Percentiles rank a stretch among this genome's conserved stretches.
Evolutionary conservation across 108 stramenopile species (phyloP).

Genomic region (Bacterosira constricta): DNA sequence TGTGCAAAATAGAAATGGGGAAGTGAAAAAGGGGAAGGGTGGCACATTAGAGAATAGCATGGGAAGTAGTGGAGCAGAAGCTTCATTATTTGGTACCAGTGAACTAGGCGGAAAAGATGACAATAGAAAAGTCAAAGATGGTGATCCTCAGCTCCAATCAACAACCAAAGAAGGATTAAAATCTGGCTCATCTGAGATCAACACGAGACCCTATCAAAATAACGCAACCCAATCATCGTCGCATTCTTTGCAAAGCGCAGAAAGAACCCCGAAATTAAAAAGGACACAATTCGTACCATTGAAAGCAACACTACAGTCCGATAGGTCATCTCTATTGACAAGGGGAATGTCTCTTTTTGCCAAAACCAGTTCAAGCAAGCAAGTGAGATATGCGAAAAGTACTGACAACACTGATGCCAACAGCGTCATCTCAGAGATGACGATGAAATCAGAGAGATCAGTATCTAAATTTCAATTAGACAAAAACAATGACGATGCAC

Average conservation of each 20-base stretch:
- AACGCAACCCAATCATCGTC: background rate
- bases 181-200: background rate
- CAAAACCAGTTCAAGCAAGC: background rate
- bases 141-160: background rate
- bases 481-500: constrained; percentile 9
- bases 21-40: background rate
- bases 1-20: background rate
- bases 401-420: constrained; percentile 28
- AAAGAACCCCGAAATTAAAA: background rate
- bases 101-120: background rate
- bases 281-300: background rate
- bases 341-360: constrained; percentile 6
- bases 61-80: background rate
- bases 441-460: constrained; percentile 10
- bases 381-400: background rate
- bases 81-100: background rate
- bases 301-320: background rate
- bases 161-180: background rate
- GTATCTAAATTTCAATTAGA: background rate
- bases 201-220: background rate
- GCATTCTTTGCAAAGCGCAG: too few species aligned
- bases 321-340: background rate
- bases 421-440: constrained; percentile 40
- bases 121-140: background rate
- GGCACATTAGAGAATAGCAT: background rate